Evolutionary conservation across 192 early-diverging fungal species (phyloP), one percentile per base, ranked within the genome.

Genomic region (Coemansia reversa): DNA sequence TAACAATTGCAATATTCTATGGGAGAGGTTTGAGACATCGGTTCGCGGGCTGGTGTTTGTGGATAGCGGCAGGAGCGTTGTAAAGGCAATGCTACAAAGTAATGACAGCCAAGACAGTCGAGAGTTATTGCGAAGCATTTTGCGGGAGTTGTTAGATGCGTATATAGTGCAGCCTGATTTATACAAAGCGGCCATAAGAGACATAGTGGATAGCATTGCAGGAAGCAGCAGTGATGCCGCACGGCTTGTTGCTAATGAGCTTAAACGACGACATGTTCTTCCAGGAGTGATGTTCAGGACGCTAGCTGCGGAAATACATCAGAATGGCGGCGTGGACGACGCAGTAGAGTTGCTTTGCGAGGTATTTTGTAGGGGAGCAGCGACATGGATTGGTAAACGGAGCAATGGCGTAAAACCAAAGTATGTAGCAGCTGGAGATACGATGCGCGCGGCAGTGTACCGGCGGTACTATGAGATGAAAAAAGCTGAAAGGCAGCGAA

Each of bases 11-110:
- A 22, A 52, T n/a, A 54, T 73, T 52, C 58, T 79, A 57, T 79
- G 76, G 76, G 67, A 73, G 29, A 11, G 27, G 5, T 73, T 79
- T 66, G 71, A 66, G 9, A 39, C 20, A 7, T 63, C 63, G 19
- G 48, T 74, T 12, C 76, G 76, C 25, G 76, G 71, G 0, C 60
- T 79, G 56, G 67, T 79, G 5, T 54, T 79, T 24, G 50, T 67
- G 4, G 58, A 69, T 45, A 61, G 51, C 23, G 53, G 52, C n/a
- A 25, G 48, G 27, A 18, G 9, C 2, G n/a, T 42, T 24, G 25
- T 64, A 7, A 39, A 55, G 53, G 23, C 62, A 4, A 52, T 52
- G 39, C 12, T 64, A 39, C 39, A 53, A 14, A 12, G 39, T 28
- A 39, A 14, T 4, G 39, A 45, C 39, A 52, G 39, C 6, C 33